Base-by-base conservation (phyloP, 1,284 basidiomycete species). In the Marasmius oreades region DNA sequence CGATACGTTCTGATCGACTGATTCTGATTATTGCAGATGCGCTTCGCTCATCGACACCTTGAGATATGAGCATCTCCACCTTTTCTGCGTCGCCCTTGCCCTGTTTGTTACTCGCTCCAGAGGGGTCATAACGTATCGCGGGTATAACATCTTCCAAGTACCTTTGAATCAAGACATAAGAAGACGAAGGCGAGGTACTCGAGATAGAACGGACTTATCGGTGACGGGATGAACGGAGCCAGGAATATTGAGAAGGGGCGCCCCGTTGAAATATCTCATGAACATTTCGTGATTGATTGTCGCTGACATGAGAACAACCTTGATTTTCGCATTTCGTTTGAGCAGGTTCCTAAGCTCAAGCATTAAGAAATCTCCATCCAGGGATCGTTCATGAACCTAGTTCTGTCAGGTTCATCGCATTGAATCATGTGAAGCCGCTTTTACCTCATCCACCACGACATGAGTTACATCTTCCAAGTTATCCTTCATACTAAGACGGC, bases 241-340 rank as follows among this genome's bases (percentile, higher is more conserved):
- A 2, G 93, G 92, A 34, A 98, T 97, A 20, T 79, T 84, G 55
- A 97, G 76, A 53, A 91, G 79, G 1, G 93, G 93, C 2, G 93
- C 93, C 23, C 83, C 80, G 57, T 83, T 71, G 67, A 94, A 96
- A 70, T 96, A 96, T 56, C 83, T 78, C 51, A 85, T 73, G 64
- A 96, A 96, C 22, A 82, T 84, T 63, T 92, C 79, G 60, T 94
- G 89, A 64, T 95, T 94, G 71, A 95, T 94, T 0, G 93, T 95
- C 1, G 93, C 93, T 52, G 86, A 89, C 89, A 92, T 91, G 56
- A 93, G 78, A 28, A 94, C 71, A n/a, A 95, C 81, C 69, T 92
- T 95, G 66, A 98, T 80, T 6, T 70, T 81, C 37, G 76, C 73
- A 64, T 95, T 90, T n/a, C 71, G 77, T 58, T 76, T 75, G 47